Conservation (phyloP, 768 basidiomycete genomes). For the Hypholoma fasciculare region DNA sequence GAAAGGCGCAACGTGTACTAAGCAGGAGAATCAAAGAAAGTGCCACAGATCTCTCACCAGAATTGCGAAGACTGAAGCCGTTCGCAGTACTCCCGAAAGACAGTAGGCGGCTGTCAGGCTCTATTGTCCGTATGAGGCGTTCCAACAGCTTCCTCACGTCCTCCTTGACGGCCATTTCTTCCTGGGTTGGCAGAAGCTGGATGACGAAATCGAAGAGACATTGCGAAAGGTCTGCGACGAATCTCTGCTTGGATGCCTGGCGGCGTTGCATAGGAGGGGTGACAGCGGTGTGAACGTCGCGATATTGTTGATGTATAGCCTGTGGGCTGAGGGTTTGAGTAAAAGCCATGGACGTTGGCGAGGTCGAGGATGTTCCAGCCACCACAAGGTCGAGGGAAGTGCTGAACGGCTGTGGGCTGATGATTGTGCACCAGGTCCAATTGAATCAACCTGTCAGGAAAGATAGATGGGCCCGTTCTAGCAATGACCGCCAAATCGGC, state of each 20-base stretch:
- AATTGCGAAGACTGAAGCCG: slow-evolving; percentile 95
- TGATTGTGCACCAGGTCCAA: slow-evolving; percentile 26
- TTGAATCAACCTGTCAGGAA: slow-evolving; percentile 27
- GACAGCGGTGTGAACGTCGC: slow-evolving; percentile 28
- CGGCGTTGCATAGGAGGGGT: slow-evolving; percentile 36
- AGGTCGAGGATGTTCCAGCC: slow-evolving; percentile 19
- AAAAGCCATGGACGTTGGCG: slow-evolving; percentile 35
- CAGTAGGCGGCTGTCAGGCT: slow-evolving; percentile 85
- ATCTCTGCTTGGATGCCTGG: slow-evolving; percentile 56
- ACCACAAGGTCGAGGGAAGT: slow-evolving; percentile 18
- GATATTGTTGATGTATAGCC: slow-evolving; percentile 33
- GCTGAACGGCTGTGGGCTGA: slow-evolving; percentile 16
- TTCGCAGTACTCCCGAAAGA: slow-evolving; percentile 98
- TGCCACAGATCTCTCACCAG: slow-evolving; percentile 51
- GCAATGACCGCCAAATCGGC: slow-evolving; percentile 23
- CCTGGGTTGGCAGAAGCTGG: slow-evolving; percentile 84
- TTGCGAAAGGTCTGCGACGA: slow-evolving; percentile 81
- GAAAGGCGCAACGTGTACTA: not conserved
- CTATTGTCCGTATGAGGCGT: slow-evolving; percentile 92
- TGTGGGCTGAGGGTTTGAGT: slow-evolving; percentile 40
- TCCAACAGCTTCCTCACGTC: slow-evolving; percentile 94
- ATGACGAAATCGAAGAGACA: slow-evolving; percentile 93
- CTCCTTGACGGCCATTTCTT: slow-evolving; percentile 94
- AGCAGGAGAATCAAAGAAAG: slow-evolving; percentile 1
- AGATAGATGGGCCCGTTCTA: slow-evolving; percentile 29